Evolutionary conservation across 805 yeast species (phyloP).

Genomic region (Hanseniaspora meyeri): DNA sequence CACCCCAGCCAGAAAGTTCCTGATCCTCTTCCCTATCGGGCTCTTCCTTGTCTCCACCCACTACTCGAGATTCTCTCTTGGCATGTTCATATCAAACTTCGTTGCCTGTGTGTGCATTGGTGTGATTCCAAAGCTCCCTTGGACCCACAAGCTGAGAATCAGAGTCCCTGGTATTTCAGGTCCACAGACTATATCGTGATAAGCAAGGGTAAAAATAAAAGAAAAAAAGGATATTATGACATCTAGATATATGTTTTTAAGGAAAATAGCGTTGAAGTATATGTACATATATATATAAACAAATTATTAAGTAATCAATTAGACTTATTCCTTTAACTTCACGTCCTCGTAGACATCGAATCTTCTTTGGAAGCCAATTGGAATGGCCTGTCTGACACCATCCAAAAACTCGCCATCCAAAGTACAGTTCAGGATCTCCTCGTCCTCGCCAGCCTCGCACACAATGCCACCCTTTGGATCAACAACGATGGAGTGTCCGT

Average conservation of each 20-base stretch:
- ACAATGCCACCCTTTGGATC: conserved; percentile 50
- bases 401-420: conserved; percentile 50
- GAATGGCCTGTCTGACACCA: conserved; percentile 52
- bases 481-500: conserved; percentile 54
- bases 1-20: conserved; percentile 89
- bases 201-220: conserved; percentile 1
- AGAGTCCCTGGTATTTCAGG: conserved; percentile 38
- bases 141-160: conserved; percentile 66
- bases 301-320: too few relatives aligned
- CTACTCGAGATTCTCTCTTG: conserved; percentile 73
- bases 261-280: too few relatives aligned
- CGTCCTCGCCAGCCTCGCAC: conserved; percentile 67
- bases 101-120: conserved; percentile 65
- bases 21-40: conserved; percentile 83
- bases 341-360: conserved; percentile 41
- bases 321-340: conserved; percentile 14
- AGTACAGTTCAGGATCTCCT: conserved; percentile 63
- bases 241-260: too few relatives aligned
- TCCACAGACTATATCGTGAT: conserved; percentile 28
- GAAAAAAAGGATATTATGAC: neutral
- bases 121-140: conserved; percentile 83
- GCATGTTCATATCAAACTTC: conserved; percentile 65
- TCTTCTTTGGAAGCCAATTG: conserved; percentile 58
- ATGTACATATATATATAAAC: neutral
- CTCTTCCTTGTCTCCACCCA: conserved; percentile 80